phyloP scores from a whole-genome alignment of 2,329 filamentous ascomycete species.

The Epichloe bromicola region DNA sequence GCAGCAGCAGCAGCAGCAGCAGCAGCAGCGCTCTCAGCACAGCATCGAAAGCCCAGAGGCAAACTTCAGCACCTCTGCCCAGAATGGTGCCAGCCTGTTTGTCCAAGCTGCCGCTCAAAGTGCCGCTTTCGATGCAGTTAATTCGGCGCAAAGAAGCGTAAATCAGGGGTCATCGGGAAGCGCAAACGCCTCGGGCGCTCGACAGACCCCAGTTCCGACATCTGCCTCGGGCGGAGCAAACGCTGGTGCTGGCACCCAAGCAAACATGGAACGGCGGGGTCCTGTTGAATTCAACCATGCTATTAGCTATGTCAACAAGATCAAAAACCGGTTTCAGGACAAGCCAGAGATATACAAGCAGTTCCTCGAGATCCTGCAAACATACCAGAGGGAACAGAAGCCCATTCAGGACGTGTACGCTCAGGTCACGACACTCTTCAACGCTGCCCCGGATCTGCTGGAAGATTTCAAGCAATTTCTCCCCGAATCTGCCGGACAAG shows the following conservation, averaged over 20 bases:
- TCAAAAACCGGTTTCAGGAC: slow-evolving; percentile 97
- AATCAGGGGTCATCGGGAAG: slow-evolving; percentile 23
- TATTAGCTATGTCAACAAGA: slow-evolving; percentile 99
- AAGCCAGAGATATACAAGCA: slow-evolving; percentile 99
- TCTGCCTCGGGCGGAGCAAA: slow-evolving; percentile 46
- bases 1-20: slow-evolving; percentile 39
- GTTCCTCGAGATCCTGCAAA: slow-evolving; percentile 94
- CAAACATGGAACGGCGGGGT: slow-evolving; percentile 68
- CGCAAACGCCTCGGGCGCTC: slow-evolving; percentile 37
- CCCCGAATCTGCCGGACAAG: slow-evolving; percentile 60
- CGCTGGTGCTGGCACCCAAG: slow-evolving; percentile 44
- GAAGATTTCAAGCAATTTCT: slow-evolving; percentile 99
- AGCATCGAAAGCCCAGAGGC: slow-evolving; percentile 51
- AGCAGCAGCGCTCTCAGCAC: slow-evolving; percentile 39
- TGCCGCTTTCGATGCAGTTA: slow-evolving; percentile 19
- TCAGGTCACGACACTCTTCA: slow-evolving; percentile 90
- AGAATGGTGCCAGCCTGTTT: slow-evolving; percentile 36
- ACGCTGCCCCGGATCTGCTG: slow-evolving; percentile 80
- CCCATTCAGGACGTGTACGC: slow-evolving; percentile 97
- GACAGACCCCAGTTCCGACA: slow-evolving; percentile 44
- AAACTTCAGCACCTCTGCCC: slow-evolving; percentile 45
- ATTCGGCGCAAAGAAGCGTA: slow-evolving; percentile 19
- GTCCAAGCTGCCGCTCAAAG: slow-evolving; percentile 27
- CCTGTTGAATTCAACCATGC: slow-evolving; percentile 98
- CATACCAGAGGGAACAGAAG: slow-evolving; percentile 94